phyloP scores from a whole-genome alignment of 2,329 filamentous ascomycete species.

The Neocucurbitaria cava region DNA sequence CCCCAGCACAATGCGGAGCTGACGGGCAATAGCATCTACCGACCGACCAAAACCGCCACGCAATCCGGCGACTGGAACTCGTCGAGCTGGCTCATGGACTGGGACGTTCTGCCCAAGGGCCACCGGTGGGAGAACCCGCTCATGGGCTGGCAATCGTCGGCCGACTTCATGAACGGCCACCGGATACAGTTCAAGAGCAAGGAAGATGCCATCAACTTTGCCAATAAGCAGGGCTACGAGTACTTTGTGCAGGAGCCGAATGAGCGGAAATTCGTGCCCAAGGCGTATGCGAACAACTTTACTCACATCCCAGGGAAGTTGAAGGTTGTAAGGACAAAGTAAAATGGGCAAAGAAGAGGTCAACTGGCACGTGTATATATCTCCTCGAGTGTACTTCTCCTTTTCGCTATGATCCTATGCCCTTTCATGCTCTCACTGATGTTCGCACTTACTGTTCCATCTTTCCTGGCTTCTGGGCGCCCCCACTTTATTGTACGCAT shows the following conservation, averaged over 20 bases:
- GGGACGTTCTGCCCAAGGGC: conserved; percentile 91
- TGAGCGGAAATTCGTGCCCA: conserved; percentile 81
- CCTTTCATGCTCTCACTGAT: neutral
- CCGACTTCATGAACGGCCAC: conserved; percentile 93
- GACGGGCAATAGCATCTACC: conserved; percentile 75
- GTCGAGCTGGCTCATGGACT: conserved; percentile 96
- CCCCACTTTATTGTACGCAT: neutral
- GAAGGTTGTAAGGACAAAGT: conserved; percentile 81
- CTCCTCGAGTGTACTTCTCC: conserved; percentile 14
- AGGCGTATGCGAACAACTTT: conserved; percentile 98
- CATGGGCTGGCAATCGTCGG: conserved; percentile 98
- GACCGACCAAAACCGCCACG: conserved; percentile 90
- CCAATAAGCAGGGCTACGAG: conserved; percentile 98
- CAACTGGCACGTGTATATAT: conserved; percentile 38
- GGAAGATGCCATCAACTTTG: conserved; percentile 93
- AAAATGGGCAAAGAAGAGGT: conserved; percentile 47
- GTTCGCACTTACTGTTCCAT: neutral
- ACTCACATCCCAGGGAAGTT: conserved; percentile 83
- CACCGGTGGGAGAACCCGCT: conserved; percentile 98
- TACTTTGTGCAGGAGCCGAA: conserved; percentile 99
- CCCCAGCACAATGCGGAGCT: neutral
- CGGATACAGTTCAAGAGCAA: conserved; percentile 89
- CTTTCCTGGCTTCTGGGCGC: neutral
- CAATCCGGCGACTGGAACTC: conserved; percentile 90
- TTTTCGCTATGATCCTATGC: conserved; percentile 3